Base-by-base conservation (phyloP, 1,284 basidiomycete genomes). In the Athelia psychrophila region DNA sequence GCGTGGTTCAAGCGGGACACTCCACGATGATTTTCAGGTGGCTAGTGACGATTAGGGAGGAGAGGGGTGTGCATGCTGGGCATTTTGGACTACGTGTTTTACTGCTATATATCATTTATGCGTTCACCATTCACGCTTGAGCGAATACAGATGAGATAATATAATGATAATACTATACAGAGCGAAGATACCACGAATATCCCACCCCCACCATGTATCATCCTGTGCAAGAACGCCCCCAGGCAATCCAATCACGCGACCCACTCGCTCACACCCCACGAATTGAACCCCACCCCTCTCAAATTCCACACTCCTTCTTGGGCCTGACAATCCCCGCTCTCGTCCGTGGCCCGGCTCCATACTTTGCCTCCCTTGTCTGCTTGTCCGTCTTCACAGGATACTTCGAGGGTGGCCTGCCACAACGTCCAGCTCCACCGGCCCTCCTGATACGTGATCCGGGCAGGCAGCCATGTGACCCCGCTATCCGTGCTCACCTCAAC, bases 341-440 rank as follows among this genome's bases (percentile, higher is more conserved):
- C 61, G 63, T 82, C 79, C 27, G 62, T 66, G 2, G 78, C 81
- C 8, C 80, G 71, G 46, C 72, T 74, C 40, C 69, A 65, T 13
- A 76, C 66, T 16, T 62, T 63, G 2, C 75, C 75, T 18, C 53
- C 64, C 27, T 59, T 58, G 4, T 54, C 65, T 19, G 64, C 61
- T 51, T 60, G 63, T 12, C 67, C 58, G 13, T 5, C 27, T 30
- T 30, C 27, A 30, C 27, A 13, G 5, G 27, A 13, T 30, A 84
- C 38, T 33, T 72, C 69, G 19, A 71, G 4, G n/a, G 54, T 50
- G 3, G 61, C 71, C 60, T 86, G 81, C 85, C 85, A 87, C 24
- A 87, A 61, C 8, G 82, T 79, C 85, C 85, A 88, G 60, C 84
- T 86, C 84, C 84, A 86, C 57, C 63, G 73, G 3, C 83, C 83